Base-by-base conservation (phyloP, 2,329 filamentous ascomycete genomes). In the Rhynchosporium graminicola region DNA sequence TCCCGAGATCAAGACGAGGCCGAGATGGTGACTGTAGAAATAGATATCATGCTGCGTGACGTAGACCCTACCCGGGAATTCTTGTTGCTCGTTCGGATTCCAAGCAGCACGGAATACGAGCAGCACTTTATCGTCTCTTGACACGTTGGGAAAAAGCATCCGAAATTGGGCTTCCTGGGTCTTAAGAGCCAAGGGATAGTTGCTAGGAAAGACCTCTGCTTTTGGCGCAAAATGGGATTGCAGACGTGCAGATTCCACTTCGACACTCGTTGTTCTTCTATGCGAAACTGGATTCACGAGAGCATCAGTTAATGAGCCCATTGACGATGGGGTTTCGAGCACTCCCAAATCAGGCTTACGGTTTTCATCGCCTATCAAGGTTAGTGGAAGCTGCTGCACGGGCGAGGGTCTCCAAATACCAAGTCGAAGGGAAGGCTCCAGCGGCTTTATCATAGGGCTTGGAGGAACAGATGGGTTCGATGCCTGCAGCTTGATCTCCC, bases 1-100 rank as follows among this genome's bases (percentile, higher is more conserved):
- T 15, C 85, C 85, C 57, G 92, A 94, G 0, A 94, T 90, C 42
- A 97, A 82, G 0, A 98, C 89, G 5, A 99, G 82, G 5, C 95
- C 95, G 74, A 97, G 87, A 73, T 97, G 91, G 72, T 98, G 90
- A 70, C 93, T 96, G 77, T 97, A 99, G 73, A 99, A 98, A 76
- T 96, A 98, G 74, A 99, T 87, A 67, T 93, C 90, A 65, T 89
- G 87, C 0, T 88, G 83, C 0, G 94, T 98, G 63, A 97, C 87
- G 74, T 96, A 99, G 29, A 96, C 87, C 59, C 95, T 86, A 0
- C 95, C 88, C 8, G 88, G 88, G 63, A 98, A 91, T 64, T 90
- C 87, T 75, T 90, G 88, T 68, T 87, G 83, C 59, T 90, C 87
- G 68, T 87, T 89, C 0, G 87, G 86, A 70, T 86, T 89, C 73